phyloP scores from a whole-genome alignment of 805 yeast species.

The Kluyveromyces wickerhamii region DNA sequence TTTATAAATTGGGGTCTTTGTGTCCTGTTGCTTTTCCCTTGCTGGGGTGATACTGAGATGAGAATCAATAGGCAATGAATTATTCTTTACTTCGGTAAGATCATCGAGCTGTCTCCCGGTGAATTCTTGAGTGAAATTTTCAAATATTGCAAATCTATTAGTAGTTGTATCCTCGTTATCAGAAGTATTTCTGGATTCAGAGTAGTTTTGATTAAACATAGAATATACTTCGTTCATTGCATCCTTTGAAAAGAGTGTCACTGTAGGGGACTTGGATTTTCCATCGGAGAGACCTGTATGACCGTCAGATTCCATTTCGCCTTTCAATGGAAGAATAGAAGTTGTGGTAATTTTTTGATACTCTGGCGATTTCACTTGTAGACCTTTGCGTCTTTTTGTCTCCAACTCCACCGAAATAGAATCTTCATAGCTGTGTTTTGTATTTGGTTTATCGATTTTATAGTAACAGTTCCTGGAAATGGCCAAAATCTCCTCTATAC shows the following conservation, averaged over 20 bases:
- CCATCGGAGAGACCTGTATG: conserved; percentile 2
- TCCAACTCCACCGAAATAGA: neutral
- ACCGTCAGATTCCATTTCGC: conserved; percentile 18
- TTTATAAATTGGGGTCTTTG: conserved; percentile 9
- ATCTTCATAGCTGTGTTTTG: neutral
- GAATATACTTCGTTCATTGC: conserved; percentile 66
- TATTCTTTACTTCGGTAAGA: conserved; percentile 29
- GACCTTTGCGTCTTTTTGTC: conserved; percentile 1
- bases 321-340: conserved; percentile 40
- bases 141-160: conserved; percentile 20
- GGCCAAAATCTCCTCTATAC: conserved; percentile 60
- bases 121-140: conserved; percentile 33
- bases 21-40: conserved; percentile 6
- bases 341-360: conserved; percentile 26
- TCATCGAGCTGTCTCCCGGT: conserved; percentile 29
- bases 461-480: conserved; percentile 33
- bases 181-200: conserved; percentile 13
- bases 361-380: conserved; percentile 6
- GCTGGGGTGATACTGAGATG: conserved; percentile 3
- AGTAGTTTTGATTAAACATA: conserved; percentile 54
- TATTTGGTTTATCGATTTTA: conserved; percentile 1
- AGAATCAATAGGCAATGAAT: neutral
- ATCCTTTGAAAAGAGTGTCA: conserved; percentile 66
- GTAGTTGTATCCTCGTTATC: conserved; percentile 23
- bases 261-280: conserved; percentile 58